Evolutionary conservation across 306 rosid species (phyloP), one percentile per base, ranked within the genome.

Genomic region (Datisca glomerata): DNA sequence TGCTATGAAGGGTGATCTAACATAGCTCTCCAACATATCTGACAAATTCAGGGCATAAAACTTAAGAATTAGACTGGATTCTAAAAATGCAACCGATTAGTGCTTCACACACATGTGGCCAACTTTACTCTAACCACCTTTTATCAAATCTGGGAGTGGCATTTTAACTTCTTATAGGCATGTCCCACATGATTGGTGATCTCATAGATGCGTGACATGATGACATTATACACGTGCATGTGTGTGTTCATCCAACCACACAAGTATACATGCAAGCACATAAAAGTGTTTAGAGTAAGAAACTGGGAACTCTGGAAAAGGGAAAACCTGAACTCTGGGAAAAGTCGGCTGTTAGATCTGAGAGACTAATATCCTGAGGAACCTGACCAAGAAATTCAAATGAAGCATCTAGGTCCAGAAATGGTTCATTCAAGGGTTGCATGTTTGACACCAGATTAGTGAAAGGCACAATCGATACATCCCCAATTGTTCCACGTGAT

Each of bases 11-110:
- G 97, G 80, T 29, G 93, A 72, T 59, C 85, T 60, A 53, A 80
- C 64, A 55, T 79, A 83, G 69, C 63, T 73, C 72, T 83, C 97
- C 63, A 83, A 48, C 65, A 83, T 83, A 59, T 79, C 97, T 87
- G 72, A 41, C 4, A 27, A 7, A 4, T 18, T 40, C 4, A 19
- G 15, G 21, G 12, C n/a, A 10, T 13, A 24, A 52, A 25, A 8
- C 10, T 4, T 6, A 0, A 18, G n/a, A 14, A 7, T 10, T 22
- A 23, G 15, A 33, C 33, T 44, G 34, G 3, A 7, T 21, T 12
- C 49, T 24, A 3, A 32, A 12, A 8, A 12, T n/a, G n/a, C n/a
- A n/a, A n/a, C n/a, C n/a, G n/a, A n/a, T n/a, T n/a, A n/a, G n/a
- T n/a, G n/a, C n/a, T n/a, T n/a, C n/a, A n/a, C n/a, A n/a, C n/a